Percentiles rank a stretch among this genome's conserved stretches.
phyloP scores from a whole-genome alignment of 257 asterid species.

The Solanum appendiculatum region DNA sequence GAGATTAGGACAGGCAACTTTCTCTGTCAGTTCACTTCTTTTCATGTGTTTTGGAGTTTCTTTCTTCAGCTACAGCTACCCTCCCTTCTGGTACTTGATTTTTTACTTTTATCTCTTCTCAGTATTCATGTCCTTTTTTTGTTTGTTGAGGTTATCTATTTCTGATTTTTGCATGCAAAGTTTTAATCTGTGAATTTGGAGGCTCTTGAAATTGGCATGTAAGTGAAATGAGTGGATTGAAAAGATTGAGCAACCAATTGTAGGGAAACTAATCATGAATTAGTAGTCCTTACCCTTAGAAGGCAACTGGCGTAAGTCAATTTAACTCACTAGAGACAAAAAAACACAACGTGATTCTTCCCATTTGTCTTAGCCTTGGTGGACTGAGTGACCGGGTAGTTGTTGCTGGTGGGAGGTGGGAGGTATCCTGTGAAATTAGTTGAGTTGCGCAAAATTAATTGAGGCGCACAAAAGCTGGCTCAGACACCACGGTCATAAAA shows the following conservation, averaged over 20 bases:
- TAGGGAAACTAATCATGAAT: neutral
- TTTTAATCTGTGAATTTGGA: neutral
- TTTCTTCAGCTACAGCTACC: constrained; percentile 59
- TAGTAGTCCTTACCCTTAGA: neutral
- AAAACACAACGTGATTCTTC: neutral
- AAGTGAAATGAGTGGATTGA: neutral
- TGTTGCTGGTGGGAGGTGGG: too few relatives aligned
- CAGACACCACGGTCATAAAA: neutral
- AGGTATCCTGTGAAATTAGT: too few relatives aligned
- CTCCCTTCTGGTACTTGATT: constrained; percentile 55
- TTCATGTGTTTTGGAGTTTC: constrained; percentile 60
- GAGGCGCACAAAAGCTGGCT: neutral
- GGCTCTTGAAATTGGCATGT: neutral
- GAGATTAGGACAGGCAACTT: constrained; percentile 51
- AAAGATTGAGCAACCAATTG: neutral
- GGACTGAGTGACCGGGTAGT: neutral
- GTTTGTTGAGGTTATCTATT: neutral
- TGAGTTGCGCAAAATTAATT: too few relatives aligned
- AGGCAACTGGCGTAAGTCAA: neutral
- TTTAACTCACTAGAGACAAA: neutral
- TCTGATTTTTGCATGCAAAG: neutral
- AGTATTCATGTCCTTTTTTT: neutral
- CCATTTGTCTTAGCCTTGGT: neutral
- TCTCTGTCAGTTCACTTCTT: constrained; percentile 50
- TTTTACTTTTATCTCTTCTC: neutral